Conservation (phyloP, 768 basidiomycete genomes). For the Kwoniella bestiolae region DNA sequence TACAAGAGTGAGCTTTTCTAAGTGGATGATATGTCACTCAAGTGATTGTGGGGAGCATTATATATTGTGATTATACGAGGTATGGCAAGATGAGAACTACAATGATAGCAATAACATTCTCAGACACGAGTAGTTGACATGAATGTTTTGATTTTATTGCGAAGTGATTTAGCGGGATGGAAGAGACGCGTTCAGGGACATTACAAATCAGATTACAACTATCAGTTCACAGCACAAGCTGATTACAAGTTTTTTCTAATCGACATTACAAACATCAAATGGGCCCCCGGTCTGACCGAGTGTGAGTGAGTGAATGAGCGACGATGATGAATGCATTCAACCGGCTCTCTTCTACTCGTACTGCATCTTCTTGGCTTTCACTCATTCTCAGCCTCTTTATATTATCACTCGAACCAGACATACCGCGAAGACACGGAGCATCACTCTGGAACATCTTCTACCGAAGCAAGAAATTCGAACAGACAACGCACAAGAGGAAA, state of each 20-base stretch:
- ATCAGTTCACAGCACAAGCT: too few species aligned
- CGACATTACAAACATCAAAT: not conserved
- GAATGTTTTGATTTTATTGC: not conserved
- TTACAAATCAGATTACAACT: not conserved
- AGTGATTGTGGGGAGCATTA: not conserved
- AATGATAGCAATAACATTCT: not conserved
- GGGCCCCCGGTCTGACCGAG: not conserved
- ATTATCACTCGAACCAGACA: too few species aligned
- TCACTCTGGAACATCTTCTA: too few species aligned
- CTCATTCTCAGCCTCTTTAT: too few species aligned
- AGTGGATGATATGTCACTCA: not conserved
- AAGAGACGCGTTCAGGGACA: not conserved
- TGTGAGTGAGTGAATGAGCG: not conserved
- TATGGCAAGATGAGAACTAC: not conserved
- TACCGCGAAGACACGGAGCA: too few species aligned
- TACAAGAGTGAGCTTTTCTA: not conserved
- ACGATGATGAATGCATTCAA: not conserved
- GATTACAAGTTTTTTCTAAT: not conserved
- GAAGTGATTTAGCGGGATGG: constrained; percentile 3
- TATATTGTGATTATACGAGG: not conserved
- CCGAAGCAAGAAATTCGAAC: too few species aligned
- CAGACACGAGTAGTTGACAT: not conserved
- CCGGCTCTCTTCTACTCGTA: not conserved
- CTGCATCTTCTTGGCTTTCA: too few species aligned
- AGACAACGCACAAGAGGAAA: too few species aligned